Evolutionary conservation across 768 basidiomycete species (phyloP).

Genomic region (Hortiboletus flavorubellus): DNA sequence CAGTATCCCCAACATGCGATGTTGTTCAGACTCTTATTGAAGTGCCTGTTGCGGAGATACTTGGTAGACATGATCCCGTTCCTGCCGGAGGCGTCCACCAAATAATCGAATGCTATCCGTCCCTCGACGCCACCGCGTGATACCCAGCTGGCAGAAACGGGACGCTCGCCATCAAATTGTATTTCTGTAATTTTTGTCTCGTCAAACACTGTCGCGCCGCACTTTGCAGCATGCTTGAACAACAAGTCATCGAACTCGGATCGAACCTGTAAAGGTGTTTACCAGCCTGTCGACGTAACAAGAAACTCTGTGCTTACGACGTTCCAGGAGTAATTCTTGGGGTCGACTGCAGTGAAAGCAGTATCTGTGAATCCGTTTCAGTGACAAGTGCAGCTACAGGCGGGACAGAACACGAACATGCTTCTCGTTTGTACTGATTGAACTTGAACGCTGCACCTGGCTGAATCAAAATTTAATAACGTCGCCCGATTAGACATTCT

Average conservation of each 20-base stretch:
- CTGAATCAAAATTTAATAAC: neutral
- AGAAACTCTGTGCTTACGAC: neutral
- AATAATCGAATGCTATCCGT: slow-evolving; percentile 3
- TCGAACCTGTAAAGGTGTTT: neutral
- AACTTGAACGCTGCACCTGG: slow-evolving; percentile 10
- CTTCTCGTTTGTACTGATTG: slow-evolving; percentile 16
- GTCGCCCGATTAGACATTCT: too few relatives aligned
- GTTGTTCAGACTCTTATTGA: slow-evolving; percentile 34
- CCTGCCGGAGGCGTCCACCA: slow-evolving; percentile 12
- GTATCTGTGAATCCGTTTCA: neutral
- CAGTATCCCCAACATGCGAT: slow-evolving; percentile 39
- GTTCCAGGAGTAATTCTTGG: slow-evolving; percentile 4
- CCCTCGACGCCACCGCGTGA: neutral
- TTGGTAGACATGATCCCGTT: slow-evolving; percentile 22
- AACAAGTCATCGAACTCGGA: slow-evolving; percentile 5
- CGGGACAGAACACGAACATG: neutral
- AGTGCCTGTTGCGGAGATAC: slow-evolving; percentile 33
- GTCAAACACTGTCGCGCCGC: neutral
- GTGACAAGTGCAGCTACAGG: too few relatives aligned
- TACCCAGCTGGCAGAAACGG: too few relatives aligned
- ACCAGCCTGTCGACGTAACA: too few relatives aligned
- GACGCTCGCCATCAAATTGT: neutral
- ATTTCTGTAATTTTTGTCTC: slow-evolving; percentile 10
- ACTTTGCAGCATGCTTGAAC: neutral
- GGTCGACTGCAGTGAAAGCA: slow-evolving; percentile 1